phyloP scores from a whole-genome alignment of 257 asterid genomes.

The Scutellaria galericulata region DNA sequence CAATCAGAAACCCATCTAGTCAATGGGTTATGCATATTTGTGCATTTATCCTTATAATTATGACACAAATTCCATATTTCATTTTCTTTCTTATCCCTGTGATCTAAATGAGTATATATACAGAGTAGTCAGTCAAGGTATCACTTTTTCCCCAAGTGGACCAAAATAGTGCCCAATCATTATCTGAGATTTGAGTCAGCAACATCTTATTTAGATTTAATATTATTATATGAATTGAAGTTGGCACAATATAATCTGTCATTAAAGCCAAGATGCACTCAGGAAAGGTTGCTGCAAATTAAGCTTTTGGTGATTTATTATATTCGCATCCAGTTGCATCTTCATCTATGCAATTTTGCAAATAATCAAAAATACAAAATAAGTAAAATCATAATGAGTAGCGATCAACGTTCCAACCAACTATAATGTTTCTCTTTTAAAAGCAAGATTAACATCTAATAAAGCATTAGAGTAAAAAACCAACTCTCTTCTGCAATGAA shows the following conservation, averaged over 20 bases:
- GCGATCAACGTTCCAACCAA: slow-evolving; percentile 14
- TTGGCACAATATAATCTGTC: too few relatives aligned
- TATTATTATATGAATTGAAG: not conserved
- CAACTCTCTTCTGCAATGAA: not conserved
- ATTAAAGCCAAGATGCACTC: not conserved
- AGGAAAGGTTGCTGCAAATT: not conserved
- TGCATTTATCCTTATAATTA: not conserved
- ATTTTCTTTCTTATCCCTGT: slow-evolving; percentile 1
- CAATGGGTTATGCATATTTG: not conserved
- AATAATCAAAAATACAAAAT: not conserved
- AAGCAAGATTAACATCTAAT: not conserved
- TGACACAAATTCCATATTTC: not conserved
- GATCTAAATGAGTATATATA: slow-evolving; percentile 20
- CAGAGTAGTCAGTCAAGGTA: slow-evolving; percentile 3
- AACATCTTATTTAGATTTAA: slow-evolving; percentile 7
- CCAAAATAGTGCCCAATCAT: not conserved
- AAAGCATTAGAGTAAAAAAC: not conserved
- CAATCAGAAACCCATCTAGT: slow-evolving; percentile 9
- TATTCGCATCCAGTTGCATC: not conserved
- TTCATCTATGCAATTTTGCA: slow-evolving; percentile 1
- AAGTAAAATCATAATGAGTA: not conserved
- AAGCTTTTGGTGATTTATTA: not conserved
- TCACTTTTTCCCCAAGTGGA: not conserved
- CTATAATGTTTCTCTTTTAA: not conserved
- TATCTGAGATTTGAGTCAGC: not conserved